These are phyloP conservation scores for Batkoa obscura DNA, from an alignment of 371 early-diverging fungal genomes.

Conservation along the genomic window DNA sequence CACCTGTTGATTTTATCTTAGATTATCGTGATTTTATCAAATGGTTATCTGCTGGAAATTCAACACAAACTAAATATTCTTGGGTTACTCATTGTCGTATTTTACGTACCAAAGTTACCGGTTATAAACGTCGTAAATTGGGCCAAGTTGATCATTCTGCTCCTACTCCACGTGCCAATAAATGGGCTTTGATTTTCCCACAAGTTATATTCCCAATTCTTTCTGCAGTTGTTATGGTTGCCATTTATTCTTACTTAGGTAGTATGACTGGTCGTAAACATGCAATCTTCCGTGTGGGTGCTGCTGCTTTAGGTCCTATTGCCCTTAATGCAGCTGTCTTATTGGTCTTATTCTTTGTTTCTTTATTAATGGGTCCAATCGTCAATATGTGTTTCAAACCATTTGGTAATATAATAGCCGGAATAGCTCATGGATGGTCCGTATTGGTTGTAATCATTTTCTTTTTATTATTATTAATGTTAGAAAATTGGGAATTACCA, in stretches of 20 bases:
- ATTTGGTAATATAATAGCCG: constrained; percentile 53
- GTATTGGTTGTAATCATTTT: constrained; percentile 35
- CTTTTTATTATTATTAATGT: constrained; percentile 43
- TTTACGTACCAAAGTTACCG: constrained; percentile 57
- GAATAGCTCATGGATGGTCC: constrained; percentile 40
- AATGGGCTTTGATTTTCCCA: constrained; percentile 43
- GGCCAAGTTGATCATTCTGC: constrained; percentile 29
- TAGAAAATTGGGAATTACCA: constrained; percentile 40
- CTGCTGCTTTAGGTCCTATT: constrained; percentile 49
- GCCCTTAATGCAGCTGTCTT: constrained; percentile 47
- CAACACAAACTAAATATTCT: constrained; percentile 45
- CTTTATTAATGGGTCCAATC: constrained; percentile 42
- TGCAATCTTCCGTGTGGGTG: constrained; percentile 34
- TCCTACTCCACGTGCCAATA: constrained; percentile 46
- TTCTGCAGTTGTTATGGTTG: constrained; percentile 34
- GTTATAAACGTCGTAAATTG: constrained; percentile 50
- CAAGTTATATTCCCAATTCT: constrained; percentile 54
- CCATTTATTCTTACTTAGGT: constrained; percentile 40
- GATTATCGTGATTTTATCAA: constrained; percentile 63
- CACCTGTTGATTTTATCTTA: constrained; percentile 45
- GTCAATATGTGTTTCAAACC: constrained; percentile 33
- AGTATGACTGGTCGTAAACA: constrained; percentile 17
- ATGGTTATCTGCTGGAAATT: constrained; percentile 65
- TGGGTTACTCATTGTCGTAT: constrained; percentile 61
- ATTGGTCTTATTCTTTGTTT: constrained; percentile 43